Evolutionary conservation across 2,329 filamentous ascomycete species (phyloP).

Genomic region (Microascus cirrosus): DNA sequence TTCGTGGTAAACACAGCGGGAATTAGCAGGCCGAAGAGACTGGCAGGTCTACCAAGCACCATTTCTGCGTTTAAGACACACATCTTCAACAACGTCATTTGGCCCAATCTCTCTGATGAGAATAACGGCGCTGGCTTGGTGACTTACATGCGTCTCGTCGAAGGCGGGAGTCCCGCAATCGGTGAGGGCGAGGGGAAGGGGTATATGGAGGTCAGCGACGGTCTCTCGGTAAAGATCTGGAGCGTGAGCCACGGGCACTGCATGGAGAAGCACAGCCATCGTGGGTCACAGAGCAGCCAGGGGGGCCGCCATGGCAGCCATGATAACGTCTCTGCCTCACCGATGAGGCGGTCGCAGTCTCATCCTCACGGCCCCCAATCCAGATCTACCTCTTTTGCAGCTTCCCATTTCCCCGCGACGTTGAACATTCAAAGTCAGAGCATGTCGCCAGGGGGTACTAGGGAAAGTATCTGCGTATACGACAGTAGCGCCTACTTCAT

Average conservation of each 20-base stretch:
- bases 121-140: constrained; percentile 88
- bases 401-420: constrained; percentile 4
- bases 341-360: constrained; percentile 11
- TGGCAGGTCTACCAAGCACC: constrained; percentile 80
- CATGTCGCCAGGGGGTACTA: constrained; percentile 13
- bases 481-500: constrained; percentile 94
- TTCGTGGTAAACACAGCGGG: constrained; percentile 91
- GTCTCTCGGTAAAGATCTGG: constrained; percentile 79
- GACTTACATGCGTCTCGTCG: constrained; percentile 78
- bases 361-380: constrained; percentile 1
- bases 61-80: constrained; percentile 86
- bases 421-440: constrained; percentile 1
- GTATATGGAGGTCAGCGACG: constrained; percentile 81
- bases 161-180: constrained; percentile 76
- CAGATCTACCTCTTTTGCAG: neutral
- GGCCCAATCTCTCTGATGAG: constrained; percentile 95
- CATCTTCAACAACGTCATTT: constrained; percentile 96
- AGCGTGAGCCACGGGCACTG: constrained; percentile 85
- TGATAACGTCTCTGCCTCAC: constrained; percentile 26
- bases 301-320: constrained; percentile 35
- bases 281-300: constrained; percentile 40
- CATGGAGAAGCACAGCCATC: constrained; percentile 60
- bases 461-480: constrained; percentile 54
- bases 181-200: constrained; percentile 71
- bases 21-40: constrained; percentile 68